Percentiles rank a stretch among this genome's conserved stretches.
Conservation (phyloP, 1,139 yeast species). For the Debaryomycetaceae sp. region DNA sequence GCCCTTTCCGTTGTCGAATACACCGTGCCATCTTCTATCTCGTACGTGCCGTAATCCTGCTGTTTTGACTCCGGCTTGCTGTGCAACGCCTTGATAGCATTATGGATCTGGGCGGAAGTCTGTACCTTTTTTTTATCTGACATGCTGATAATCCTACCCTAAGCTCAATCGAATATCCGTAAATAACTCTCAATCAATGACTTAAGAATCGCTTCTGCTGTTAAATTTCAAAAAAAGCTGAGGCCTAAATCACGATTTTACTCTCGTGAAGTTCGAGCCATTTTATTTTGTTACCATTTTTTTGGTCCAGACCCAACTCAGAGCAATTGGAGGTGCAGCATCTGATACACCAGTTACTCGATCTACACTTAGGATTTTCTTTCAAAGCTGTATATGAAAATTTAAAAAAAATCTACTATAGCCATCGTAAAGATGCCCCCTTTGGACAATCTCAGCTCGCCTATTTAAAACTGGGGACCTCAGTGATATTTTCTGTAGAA, state of each 20-base stretch:
- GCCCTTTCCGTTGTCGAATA: slow-evolving; percentile 70
- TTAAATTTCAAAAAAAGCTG: background rate
- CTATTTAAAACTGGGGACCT: background rate
- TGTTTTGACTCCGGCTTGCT: slow-evolving; percentile 33
- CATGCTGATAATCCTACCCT: slow-evolving; percentile 1
- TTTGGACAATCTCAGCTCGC: background rate
- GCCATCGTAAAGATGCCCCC: background rate
- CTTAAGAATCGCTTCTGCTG: background rate
- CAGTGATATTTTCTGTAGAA: slow-evolving; percentile 32
- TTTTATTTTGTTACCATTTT: background rate
- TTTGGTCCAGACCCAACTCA: background rate
- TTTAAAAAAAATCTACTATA: too few species aligned
- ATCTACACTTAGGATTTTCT: too few species aligned
- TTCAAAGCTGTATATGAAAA: too few species aligned
- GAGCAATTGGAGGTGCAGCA: background rate
- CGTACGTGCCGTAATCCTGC: slow-evolving; percentile 52
- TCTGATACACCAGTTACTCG: too few species aligned
- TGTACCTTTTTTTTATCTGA: slow-evolving; percentile 12
- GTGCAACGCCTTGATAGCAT: slow-evolving; percentile 73
- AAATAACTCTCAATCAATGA: background rate
- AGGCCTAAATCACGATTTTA: background rate
- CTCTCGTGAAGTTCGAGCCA: background rate
- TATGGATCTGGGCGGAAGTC: slow-evolving; percentile 61
- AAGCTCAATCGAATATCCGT: background rate
- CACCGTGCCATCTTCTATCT: slow-evolving; percentile 66